Evolutionary conservation across 192 early-diverging fungal species (phyloP), one percentile per base, ranked within the genome.

Genomic region (Entophlyctis luteolus): DNA sequence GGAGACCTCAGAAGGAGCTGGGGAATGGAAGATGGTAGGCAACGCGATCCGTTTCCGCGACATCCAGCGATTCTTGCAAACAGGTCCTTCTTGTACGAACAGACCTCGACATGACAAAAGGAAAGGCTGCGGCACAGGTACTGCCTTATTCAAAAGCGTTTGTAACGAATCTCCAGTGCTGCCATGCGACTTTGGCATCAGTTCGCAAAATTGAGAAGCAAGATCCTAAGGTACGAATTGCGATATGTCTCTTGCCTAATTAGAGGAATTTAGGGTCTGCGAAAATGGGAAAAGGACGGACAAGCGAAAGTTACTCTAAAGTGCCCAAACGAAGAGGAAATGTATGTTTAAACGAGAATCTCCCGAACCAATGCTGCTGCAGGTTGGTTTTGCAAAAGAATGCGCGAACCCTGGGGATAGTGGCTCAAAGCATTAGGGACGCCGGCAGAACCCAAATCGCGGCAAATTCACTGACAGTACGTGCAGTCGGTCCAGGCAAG

Each of bases 401-500:
- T 38, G 93, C 93, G 16, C 65, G 65, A 18, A 72, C 75, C 29
- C 37, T 78, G 28, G 84, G 85, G 31, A 66, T 94, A 49, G 79
- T 87, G 47, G 87, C 90, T 32, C 73, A 86, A 42, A 86, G 81
- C 48, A 94, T 97, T 59, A 82, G 82, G 29, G 96, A 99, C 75
- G 96, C 96, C 4, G 96, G 96, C 10, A 78, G 87, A 35, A 95
- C 93, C 28, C 93, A 95, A 69, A 92, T 99, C 59, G 91, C 90
- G 27, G 86, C 93, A 35, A 93, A 93, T 32, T 92, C 93, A 5
- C 75, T 84, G 32, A 99, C 96, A 1, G 96, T 99, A 8, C 73
- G 94, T 33, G 96, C 90, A 3, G 88, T 99, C 59, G 96, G 96
- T 2, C 96, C 96, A 25, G 95, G 92, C 72, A 53, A 6, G 59